A percentile compares a stretch with the other conserved stretches of the same genome.
These are phyloP conservation scores for Pseudonitzschia multistriata DNA, from an alignment of 108 stramenopile species.

Conservation along the genomic window DNA sequence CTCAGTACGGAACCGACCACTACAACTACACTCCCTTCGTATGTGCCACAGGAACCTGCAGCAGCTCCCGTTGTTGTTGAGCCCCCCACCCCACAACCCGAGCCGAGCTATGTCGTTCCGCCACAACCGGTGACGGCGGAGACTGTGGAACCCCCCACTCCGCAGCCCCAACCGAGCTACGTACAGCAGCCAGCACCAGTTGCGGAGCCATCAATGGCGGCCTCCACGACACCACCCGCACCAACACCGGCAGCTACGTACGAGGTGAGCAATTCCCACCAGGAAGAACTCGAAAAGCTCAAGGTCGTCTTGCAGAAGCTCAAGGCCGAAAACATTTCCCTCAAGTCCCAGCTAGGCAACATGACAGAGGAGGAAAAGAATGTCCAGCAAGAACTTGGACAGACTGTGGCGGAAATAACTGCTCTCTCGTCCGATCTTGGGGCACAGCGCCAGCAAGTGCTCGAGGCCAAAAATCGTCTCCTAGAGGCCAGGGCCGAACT, in stretches of 20 bases:
- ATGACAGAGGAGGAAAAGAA: slow-evolving; percentile 78
- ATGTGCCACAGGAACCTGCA: not conserved
- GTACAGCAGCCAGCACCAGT: not conserved
- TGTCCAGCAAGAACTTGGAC: slow-evolving; percentile 59
- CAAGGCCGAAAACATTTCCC: slow-evolving; percentile 77
- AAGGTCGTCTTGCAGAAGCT: slow-evolving; percentile 67
- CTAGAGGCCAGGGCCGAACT: slow-evolving; percentile 69
- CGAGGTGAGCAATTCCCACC: slow-evolving; percentile 35
- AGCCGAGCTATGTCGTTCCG: not conserved
- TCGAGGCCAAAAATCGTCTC: slow-evolving; percentile 60
- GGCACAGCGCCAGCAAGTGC: slow-evolving; percentile 56
- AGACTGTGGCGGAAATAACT: slow-evolving; percentile 60
- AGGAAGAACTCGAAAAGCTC: slow-evolving; percentile 60
- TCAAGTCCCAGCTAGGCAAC: slow-evolving; percentile 71
- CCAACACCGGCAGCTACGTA: slow-evolving; percentile 30
- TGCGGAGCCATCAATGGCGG: slow-evolving; percentile 9
- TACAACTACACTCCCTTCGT: slow-evolving; percentile 10
- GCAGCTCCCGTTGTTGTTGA: not conserved
- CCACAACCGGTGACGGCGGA: slow-evolving; percentile 20
- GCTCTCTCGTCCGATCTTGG: slow-evolving; percentile 54
- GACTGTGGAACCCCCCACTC: no score
- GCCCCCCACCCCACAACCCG: slow-evolving; percentile 1
- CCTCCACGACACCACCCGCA: slow-evolving; percentile 20
- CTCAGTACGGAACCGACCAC: slow-evolving; percentile 32
- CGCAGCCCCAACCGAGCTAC: not conserved